phyloP scores from a whole-genome alignment of 73 alveolate genomes.

The Stentor coeruleus region DNA sequence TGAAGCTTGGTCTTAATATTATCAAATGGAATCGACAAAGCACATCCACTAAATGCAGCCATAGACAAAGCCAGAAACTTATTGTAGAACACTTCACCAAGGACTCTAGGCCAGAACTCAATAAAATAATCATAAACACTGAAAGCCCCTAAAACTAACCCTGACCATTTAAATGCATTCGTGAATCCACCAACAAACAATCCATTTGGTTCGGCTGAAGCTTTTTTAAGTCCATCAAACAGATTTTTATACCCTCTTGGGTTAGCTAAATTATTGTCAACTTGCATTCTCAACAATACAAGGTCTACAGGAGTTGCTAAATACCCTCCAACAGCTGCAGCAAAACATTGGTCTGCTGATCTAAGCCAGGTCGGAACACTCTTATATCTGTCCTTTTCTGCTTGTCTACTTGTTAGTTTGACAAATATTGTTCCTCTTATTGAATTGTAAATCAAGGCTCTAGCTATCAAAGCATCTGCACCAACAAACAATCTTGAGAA shows the following conservation, averaged over 20 bases:
- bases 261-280: background rate
- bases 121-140: constrained; percentile 74
- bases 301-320: background rate
- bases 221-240: constrained; percentile 20
- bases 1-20: constrained; percentile 86
- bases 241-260: background rate
- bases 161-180: constrained; percentile 81
- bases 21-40: constrained; percentile 90
- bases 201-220: constrained; percentile 69
- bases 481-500: constrained; percentile 64
- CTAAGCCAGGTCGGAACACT: background rate
- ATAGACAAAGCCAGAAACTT: constrained; percentile 28
- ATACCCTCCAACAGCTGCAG: background rate
- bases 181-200: constrained; percentile 82
- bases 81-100: constrained; percentile 40
- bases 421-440: constrained; percentile 68
- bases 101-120: constrained; percentile 53
- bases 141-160: constrained; percentile 69
- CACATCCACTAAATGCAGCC: constrained; percentile 82
- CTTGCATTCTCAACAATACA: background rate
- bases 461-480: constrained; percentile 65
- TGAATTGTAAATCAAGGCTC: constrained; percentile 75
- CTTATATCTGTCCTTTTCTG: background rate
- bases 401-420: constrained; percentile 40
- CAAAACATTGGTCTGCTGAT: background rate